phyloP scores from a whole-genome alignment of 2,329 filamentous ascomycete genomes.

The Orbilia quercus region DNA sequence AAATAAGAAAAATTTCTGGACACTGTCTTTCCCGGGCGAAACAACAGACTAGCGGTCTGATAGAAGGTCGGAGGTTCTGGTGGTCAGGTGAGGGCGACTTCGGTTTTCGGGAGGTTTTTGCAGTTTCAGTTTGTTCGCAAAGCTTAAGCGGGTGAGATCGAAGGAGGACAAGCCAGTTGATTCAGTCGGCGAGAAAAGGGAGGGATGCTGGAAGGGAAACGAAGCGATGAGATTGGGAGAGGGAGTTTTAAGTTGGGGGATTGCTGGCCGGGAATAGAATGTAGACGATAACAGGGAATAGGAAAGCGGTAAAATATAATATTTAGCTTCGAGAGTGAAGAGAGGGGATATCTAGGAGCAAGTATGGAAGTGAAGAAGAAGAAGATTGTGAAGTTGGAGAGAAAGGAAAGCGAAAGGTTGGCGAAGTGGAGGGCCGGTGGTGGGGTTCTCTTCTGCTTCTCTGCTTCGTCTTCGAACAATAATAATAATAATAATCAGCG shows the following conservation, averaged over 20 bases:
- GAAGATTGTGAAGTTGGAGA: constrained; percentile 5
- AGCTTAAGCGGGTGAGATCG: constrained; percentile 42
- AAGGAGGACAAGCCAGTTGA: constrained; percentile 29
- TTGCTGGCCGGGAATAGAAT: not conserved
- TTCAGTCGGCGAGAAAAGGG: constrained; percentile 18
- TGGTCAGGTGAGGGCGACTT: constrained; percentile 21
- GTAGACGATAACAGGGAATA: constrained; percentile 13
- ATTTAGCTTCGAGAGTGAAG: constrained; percentile 1
- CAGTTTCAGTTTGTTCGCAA: constrained; percentile 31
- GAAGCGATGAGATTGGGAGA: not conserved
- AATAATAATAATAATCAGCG: not conserved
- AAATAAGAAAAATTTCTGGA: too few species aligned
- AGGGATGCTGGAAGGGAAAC: constrained; percentile 11
- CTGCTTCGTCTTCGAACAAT: too few species aligned
- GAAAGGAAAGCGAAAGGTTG: too few species aligned
- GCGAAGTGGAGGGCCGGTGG: constrained; percentile 27
- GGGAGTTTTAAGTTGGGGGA: not conserved
- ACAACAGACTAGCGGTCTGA: constrained; percentile 13
- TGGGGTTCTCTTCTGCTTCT: too few species aligned
- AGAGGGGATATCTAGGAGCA: constrained; percentile 3
- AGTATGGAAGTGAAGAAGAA: constrained; percentile 2
- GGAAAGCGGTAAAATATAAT: constrained; percentile 8
- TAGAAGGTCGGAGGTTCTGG: constrained; percentile 23
- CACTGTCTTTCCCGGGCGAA: constrained; percentile 3
- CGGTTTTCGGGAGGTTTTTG: constrained; percentile 27